Evolutionary conservation across 805 yeast species (phyloP), one percentile per base, ranked within the genome.

Genomic region (Spathaspora boniae): DNA sequence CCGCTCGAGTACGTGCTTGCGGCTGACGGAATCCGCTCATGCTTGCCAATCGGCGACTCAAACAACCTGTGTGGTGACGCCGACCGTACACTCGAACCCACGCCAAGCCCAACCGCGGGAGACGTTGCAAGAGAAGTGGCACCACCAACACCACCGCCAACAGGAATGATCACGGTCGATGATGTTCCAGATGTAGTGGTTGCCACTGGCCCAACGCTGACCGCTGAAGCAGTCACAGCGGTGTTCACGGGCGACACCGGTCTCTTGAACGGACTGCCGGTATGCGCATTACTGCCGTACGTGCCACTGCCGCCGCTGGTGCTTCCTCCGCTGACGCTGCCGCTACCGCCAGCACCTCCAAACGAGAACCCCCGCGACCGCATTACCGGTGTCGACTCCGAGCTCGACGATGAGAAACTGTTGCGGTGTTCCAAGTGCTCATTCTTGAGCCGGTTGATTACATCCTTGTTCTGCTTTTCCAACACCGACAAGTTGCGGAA

Each of bases 401-500:
- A 68, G 2, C 77, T 67, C 0, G 79, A 66, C 7, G 46, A 60
- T 6, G 81, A 68, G 29, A 66, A 56, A 33, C 77, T 71, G 37
- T 61, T 67, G 42, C 61, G 66, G 46, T 76, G 80, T 44, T 80
- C 86, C 44, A 81, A 46, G 56, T 86, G 95, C 54, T 91, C 98
- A 20, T 72, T 81, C 51, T 88, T 85, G 53, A 93, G 72, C 43
- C 96, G 68, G 50, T 86, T 85, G 44, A 93, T 87, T 9, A 85
- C 89, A 60, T 89, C 97, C 52, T 86, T 87, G 53, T 93, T 93
- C 6, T 96, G 97, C 49, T 84, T 85, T 48, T 93, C 98, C 37
- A 94, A 70, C 5, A 93, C 93, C 4, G 91, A 81, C 43, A 93
- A 63, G 54, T 93, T 93, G 45, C 96, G 72, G 61, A 86, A 93